Base-by-base conservation (phyloP, 352 stramenopile species). In the Phytophthora macrochlamydospora region DNA sequence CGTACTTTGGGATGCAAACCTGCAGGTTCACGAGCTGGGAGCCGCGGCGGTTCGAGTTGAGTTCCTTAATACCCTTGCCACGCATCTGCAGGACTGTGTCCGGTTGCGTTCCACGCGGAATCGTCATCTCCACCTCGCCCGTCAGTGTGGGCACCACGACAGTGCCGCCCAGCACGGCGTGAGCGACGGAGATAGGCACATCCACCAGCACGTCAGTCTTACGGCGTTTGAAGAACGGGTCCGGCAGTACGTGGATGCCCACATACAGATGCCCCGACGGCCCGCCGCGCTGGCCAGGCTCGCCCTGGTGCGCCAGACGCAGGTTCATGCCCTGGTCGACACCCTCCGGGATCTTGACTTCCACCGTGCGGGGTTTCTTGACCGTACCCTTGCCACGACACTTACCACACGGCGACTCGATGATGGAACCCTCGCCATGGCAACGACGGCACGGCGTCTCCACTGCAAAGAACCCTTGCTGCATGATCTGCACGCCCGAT, bases 11-110 rank as follows among this genome's bases (percentile, higher is more conserved):
- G 49, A 99, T 92, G 65, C 97, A 78, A 52, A 99, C 88, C 73
- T 99, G 97, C 32, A 99, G 61, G 65, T 98, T 98, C 35, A 99
- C 97, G 45, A 99, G 83, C 76, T 99, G 98, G 71, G 98, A 98
- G 50, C 97, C 98, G 33, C 93, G 85, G 59, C 90, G 86, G 62
- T 85, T 90, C 50, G 92, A 95, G 69, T 97, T 97, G 59, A 99
- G 83, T 54, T 97, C 82, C 64, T 96, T 97, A 55, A 99, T 98
- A 50, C 97, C 97, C 76, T 98, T 99, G 44, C 95, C 94, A 48
- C 97, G 89, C 71, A 99, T 95, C 71, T 99, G 90, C 32, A 99
- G 79, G 63, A 98, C 96, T 29, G 95, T 95, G 67, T 97, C 96
- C 7, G 97, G 93, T 83, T 99, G 97, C 30, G 90, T 98, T 58